Evolutionary conservation across 352 stramenopile genomes (phyloP).

Genomic region (Phytopythium kandeliae): DNA sequence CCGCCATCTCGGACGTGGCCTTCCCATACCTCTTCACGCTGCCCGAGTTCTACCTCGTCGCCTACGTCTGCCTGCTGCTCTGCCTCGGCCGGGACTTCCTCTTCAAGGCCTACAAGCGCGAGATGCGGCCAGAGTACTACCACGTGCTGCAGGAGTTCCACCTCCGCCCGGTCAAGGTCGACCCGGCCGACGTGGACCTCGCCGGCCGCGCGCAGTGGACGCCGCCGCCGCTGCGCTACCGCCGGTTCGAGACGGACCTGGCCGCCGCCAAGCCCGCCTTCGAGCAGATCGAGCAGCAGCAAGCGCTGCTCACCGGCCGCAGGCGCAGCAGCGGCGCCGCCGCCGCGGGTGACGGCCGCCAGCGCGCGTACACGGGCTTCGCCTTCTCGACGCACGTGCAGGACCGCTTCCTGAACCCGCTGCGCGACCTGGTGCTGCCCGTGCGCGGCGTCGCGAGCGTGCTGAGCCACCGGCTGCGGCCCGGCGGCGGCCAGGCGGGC

Average conservation of each 20-base stretch:
- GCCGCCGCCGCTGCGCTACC: constrained; percentile 56
- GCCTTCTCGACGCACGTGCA: constrained; percentile 78
- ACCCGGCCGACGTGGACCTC: constrained; percentile 11
- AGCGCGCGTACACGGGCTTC: constrained; percentile 75
- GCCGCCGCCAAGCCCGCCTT: constrained; percentile 50
- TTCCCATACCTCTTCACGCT: constrained; percentile 78
- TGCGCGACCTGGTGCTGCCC: constrained; percentile 68
- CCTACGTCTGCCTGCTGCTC: constrained; percentile 66
- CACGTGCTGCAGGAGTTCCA: constrained; percentile 83
- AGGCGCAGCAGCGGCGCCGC: not conserved
- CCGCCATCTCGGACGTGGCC: constrained; percentile 52
- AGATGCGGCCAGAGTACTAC: constrained; percentile 83
- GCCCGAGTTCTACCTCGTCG: constrained; percentile 70
- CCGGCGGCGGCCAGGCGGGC: not conserved
- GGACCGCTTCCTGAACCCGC: constrained; percentile 74
- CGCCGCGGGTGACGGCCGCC: constrained; percentile 8
- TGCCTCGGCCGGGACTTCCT: constrained; percentile 77
- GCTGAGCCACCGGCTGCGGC: constrained; percentile 9
- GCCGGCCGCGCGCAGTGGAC: constrained; percentile 49
- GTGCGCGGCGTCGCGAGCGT: constrained; percentile 43
- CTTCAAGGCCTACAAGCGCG: constrained; percentile 82
- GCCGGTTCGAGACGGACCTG: constrained; percentile 68
- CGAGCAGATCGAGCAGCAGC: constrained; percentile 41
- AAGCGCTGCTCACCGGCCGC: constrained; percentile 7
- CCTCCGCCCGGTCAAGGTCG: constrained; percentile 15